Evolutionary conservation across 306 rosid species (phyloP), one percentile per base, ranked within the genome.

Genomic region (Vigna trinervia): DNA sequence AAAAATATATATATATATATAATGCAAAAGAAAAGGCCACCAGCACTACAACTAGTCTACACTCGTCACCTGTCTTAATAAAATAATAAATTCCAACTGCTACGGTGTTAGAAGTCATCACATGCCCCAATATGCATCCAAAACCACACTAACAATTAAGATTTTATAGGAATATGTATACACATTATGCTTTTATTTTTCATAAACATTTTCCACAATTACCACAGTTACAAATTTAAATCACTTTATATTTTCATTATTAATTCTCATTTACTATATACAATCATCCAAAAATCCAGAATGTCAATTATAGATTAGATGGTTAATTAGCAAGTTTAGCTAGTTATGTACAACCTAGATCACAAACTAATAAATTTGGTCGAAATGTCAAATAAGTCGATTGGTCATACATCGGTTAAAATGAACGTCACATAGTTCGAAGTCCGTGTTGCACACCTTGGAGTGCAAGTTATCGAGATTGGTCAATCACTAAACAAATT

Each of bases 41-140:
- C 8, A 38, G 0, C 17, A 51, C 38, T 52, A 20, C 53, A 47
- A 71, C 23, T 36, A 46, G 79, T 71, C 65, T 38, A 48, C 60
- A 73, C 14, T 64, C 9, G 15, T 67, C 76, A 65, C 7, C 72
- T 73, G 12, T 67, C 73, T 6, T 14, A 22, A 45, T 77, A 73
- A 77, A 81, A 62, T 57, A 28, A 57, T 69, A 43, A 71, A 68
- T 60, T 45, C 46, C 75, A 82, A 69, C 60, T 78, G 79, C 61
- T 46, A n/a, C 50, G 38, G 36, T 74, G 41, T 53, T 28, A 58
- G 28, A 67, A 32, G 23, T 22, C 23, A 50, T n/a, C 59, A 68
- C 63, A 77, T 77, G 47, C 62, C 14, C 48, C 4, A 28, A 3
- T 28, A 28, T 28, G 32, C 48, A 69, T 74, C 41, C 54, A 70